These are phyloP conservation scores for Carex parvula DNA, from an alignment of 176 grass and related monocot genomes.

Conservation along the genomic window DNA sequence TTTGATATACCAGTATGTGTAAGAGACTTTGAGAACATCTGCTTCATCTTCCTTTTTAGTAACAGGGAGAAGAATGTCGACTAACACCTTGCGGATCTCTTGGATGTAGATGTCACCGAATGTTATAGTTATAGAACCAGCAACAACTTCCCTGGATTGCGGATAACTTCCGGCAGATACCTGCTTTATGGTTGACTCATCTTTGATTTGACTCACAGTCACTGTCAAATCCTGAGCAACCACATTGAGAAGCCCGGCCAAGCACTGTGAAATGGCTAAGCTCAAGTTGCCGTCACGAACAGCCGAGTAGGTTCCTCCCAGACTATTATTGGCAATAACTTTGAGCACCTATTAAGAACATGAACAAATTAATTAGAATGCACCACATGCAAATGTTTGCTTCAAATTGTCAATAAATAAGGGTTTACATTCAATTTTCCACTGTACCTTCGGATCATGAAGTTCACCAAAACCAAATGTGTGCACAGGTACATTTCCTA, in stretches of 20 bases:
- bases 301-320: constrained; percentile 32
- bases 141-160: background rate
- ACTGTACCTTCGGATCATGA: constrained; percentile 5
- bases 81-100: too few relatives aligned
- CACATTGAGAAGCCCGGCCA: constrained; percentile 36
- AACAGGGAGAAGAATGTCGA: too few relatives aligned
- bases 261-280: constrained; percentile 24
- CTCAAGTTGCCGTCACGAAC: constrained; percentile 24
- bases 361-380: background rate
- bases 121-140: too few relatives aligned
- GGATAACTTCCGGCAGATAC: constrained; percentile 30
- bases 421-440: background rate
- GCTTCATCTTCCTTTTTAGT: too few relatives aligned
- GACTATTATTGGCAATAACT: constrained; percentile 19
- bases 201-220: background rate
- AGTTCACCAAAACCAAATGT: constrained; percentile 43
- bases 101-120: too few relatives aligned
- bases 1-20: too few relatives aligned
- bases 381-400: background rate
- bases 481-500: constrained; percentile 23
- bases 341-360: constrained; percentile 18
- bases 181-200: background rate
- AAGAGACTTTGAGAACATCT: too few relatives aligned
- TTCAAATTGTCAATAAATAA: background rate
- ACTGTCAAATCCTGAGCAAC: constrained; percentile 32